Evolutionary conservation across 805 yeast genomes (phyloP), one percentile per base, ranked within the genome.

Genomic region (Sungouiella thailandica): DNA sequence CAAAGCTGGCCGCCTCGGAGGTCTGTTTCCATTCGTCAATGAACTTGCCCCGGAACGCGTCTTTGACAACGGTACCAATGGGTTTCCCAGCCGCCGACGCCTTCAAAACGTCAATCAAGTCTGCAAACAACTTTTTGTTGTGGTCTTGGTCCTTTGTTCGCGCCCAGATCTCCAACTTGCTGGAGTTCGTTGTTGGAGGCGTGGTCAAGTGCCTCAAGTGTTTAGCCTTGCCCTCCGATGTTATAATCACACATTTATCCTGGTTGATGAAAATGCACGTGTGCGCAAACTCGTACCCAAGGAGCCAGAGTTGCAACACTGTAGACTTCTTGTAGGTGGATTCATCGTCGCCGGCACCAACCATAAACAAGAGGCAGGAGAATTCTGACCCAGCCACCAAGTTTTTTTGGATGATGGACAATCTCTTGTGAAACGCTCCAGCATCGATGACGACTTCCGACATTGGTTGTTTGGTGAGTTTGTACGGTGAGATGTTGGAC

Each of bases 221-320:
- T 55, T 80, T 85, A 26, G 94, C 87, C 60, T 90, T 90, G 5
- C 86, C 86, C 31, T 78, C 81, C 19, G 90, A 80, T 0, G 97
- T 89, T 37, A 89, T 69, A 35, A 90, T 65, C 4, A 77, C 58
- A 24, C 78, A 65, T 44, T 76, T 77, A 24, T 72, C 74, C 35
- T 72, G 69, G 3, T 83, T 73, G 37, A 89, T 62, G 32, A 72
- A 76, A 34, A 90, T 60, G 19, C 79, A 78, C 2, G 97, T 88
- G 32, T 93, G 93, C n/a, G 95, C 94, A 53, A 90, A 90, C 56
- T 93, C 97, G 56, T 89, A 90, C 4, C 97, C 96, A 31, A 90
- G 63, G 34, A 90, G 65, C 97, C 97, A 90, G 33, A 79, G 83
- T 56, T 89, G 97, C 29, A 89, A 60, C 28, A 83, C 80, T 1